Conservation (phyloP, 2,329 filamentous ascomycete genomes). For the Claviceps arundinis region DNA sequence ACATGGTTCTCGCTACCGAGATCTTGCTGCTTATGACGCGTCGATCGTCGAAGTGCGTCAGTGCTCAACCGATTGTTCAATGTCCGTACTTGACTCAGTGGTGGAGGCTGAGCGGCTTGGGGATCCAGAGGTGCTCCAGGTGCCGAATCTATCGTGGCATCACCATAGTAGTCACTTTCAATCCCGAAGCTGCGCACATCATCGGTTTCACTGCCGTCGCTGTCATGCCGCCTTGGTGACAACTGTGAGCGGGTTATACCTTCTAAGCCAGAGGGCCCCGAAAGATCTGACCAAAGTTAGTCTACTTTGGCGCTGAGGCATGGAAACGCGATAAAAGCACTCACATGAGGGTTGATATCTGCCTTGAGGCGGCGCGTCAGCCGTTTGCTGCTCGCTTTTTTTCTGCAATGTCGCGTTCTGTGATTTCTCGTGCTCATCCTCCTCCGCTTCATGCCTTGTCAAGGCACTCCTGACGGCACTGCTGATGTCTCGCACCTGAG, state of each 20-base stretch:
- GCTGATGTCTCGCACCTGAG: slow-evolving; percentile 13
- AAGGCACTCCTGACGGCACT: slow-evolving; percentile 18
- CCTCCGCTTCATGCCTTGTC: slow-evolving; percentile 5
- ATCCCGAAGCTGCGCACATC: slow-evolving; percentile 22
- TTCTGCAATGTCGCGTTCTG: background rate
- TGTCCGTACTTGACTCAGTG: background rate
- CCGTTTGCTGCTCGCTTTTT: slow-evolving; percentile 3
- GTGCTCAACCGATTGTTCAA: background rate
- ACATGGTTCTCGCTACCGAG: background rate
- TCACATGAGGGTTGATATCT: slow-evolving; percentile 4
- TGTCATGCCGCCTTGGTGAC: background rate
- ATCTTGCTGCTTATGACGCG: background rate
- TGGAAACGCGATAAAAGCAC: background rate
- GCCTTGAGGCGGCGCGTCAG: slow-evolving; percentile 2
- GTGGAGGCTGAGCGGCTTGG: background rate
- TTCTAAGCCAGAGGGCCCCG: background rate
- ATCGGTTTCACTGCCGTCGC: slow-evolving; percentile 15
- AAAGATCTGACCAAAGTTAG: slow-evolving; percentile 4
- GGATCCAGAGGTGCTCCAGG: slow-evolving; percentile 6
- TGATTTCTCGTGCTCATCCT: slow-evolving; percentile 7
- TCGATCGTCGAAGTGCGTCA: background rate
- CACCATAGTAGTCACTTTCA: slow-evolving; percentile 23
- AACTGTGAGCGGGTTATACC: background rate
- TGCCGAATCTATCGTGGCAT: slow-evolving; percentile 23
- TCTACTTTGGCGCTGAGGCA: background rate